A percentile compares a stretch with the other conserved stretches of the same genome.
phyloP scores from a whole-genome alignment of 1,284 basidiomycete species.

The Sphagnurus paluster region DNA sequence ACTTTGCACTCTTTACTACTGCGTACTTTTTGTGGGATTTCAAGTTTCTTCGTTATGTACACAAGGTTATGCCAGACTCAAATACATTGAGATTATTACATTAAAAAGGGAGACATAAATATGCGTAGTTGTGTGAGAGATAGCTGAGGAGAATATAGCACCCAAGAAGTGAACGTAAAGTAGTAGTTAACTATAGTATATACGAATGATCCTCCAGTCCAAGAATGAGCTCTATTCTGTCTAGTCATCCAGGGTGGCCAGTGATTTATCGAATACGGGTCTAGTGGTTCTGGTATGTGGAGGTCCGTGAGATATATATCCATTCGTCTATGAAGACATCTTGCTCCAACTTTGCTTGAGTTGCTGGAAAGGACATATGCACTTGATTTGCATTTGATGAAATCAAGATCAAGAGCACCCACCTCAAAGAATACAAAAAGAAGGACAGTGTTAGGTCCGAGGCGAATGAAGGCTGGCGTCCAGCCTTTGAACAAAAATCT shows the following conservation, averaged over 20 bases:
- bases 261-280: too few species aligned
- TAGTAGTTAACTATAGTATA: too few species aligned
- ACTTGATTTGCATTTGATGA: background rate
- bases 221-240: constrained; percentile 5
- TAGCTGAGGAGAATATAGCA: too few species aligned
- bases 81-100: constrained; percentile 3
- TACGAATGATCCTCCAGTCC: background rate
- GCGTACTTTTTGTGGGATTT: background rate
- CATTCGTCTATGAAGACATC: constrained; percentile 11
- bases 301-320: background rate
- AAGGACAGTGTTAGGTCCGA: constrained; percentile 82
- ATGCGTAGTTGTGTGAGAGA: background rate
- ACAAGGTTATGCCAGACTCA: too few species aligned
- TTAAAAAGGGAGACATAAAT: constrained; percentile 8
- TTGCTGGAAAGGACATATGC: constrained; percentile 46
- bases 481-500: constrained; percentile 88
- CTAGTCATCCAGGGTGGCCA: too few species aligned
- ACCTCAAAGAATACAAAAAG: constrained; percentile 88
- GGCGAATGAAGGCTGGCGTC: constrained; percentile 83
- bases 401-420: constrained; percentile 5
- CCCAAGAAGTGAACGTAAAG: constrained; percentile 2
- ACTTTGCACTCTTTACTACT: too few species aligned
- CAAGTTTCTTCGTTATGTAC: too few species aligned
- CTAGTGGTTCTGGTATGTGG: background rate
- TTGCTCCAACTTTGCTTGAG: constrained; percentile 57